Conservation (phyloP, 306 rosid genomes). For the Vigna unguiculata region DNA sequence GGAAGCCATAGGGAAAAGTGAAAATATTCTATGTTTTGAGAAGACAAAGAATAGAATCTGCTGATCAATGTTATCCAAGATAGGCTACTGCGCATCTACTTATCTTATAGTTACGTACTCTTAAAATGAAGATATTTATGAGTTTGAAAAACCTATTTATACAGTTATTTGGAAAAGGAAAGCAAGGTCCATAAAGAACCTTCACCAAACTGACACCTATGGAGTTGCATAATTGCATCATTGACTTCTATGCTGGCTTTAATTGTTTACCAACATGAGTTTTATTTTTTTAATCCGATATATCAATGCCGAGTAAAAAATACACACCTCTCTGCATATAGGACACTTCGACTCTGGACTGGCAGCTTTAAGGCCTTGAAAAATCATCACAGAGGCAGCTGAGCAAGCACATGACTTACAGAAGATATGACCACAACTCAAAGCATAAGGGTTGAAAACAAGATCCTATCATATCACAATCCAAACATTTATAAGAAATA, state of each 20-base stretch:
- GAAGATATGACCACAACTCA: constrained; percentile 90
- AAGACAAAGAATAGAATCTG: constrained; percentile 1
- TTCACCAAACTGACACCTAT: not conserved
- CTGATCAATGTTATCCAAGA: constrained; percentile 5
- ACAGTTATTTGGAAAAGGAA: not conserved
- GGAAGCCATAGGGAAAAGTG: not conserved
- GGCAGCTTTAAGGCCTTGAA: constrained; percentile 81
- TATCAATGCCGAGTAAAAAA: constrained; percentile 24
- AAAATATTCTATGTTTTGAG: not conserved
- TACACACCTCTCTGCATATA: constrained; percentile 89
- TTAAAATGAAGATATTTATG: not conserved
- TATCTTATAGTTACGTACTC: not conserved
- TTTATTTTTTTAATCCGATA: not conserved
- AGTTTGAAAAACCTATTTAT: constrained; percentile 14
- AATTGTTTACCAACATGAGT: not conserved
- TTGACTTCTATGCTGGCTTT: not conserved
- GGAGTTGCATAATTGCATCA: constrained; percentile 3
- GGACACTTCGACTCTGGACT: constrained; percentile 72
- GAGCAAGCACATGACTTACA: constrained; percentile 96
- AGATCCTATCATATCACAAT: constrained; percentile 60
- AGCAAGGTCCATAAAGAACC: not conserved
- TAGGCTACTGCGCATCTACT: not conserved
- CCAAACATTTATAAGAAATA: constrained; percentile 36
- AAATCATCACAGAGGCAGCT: constrained; percentile 80
- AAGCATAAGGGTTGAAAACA: constrained; percentile 82